phyloP scores from a whole-genome alignment of 2,329 filamentous ascomycete genomes.

The Apiospora aurea region DNA sequence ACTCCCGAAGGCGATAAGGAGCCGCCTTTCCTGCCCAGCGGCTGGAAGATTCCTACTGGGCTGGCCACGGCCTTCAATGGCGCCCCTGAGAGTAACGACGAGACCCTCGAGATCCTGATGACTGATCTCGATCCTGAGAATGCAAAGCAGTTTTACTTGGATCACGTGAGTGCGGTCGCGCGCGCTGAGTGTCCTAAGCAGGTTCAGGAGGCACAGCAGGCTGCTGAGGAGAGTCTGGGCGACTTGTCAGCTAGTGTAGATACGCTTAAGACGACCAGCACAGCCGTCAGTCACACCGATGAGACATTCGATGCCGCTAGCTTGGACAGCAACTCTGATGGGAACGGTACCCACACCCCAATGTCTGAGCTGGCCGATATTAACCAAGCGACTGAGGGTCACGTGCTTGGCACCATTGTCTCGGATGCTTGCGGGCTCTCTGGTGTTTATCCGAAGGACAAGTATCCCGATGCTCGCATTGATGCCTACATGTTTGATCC shows the following conservation, averaged over 20 bases:
- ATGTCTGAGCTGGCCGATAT: slow-evolving; percentile 68
- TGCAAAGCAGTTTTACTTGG: slow-evolving; percentile 74
- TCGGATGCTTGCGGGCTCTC: slow-evolving; percentile 89
- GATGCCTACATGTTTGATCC: slow-evolving; percentile 97
- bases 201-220: slow-evolving; percentile 67
- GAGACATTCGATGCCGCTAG: slow-evolving; percentile 82
- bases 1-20: slow-evolving; percentile 68
- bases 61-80: slow-evolving; percentile 46
- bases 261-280: slow-evolving; percentile 47
- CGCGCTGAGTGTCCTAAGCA: slow-evolving; percentile 77
- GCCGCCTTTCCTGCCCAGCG: slow-evolving; percentile 47
- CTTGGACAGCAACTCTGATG: slow-evolving; percentile 63
- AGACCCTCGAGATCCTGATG: slow-evolving; percentile 79
- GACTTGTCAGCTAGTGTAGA: slow-evolving; percentile 59
- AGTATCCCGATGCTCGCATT: slow-evolving; percentile 91
- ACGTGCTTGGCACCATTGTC: slow-evolving; percentile 90
- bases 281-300: slow-evolving; percentile 53
- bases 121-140: slow-evolving; percentile 73
- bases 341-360: slow-evolving; percentile 62
- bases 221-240: slow-evolving; percentile 65
- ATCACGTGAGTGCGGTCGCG: slow-evolving; percentile 86
- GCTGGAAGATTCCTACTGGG: slow-evolving; percentile 63
- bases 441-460: slow-evolving; percentile 83
- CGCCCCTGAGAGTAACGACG: slow-evolving; percentile 65
- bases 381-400: slow-evolving; percentile 88